Evolutionary conservation across 2,329 filamentous ascomycete species (phyloP).

Genomic region (Claviceps digitariae): DNA sequence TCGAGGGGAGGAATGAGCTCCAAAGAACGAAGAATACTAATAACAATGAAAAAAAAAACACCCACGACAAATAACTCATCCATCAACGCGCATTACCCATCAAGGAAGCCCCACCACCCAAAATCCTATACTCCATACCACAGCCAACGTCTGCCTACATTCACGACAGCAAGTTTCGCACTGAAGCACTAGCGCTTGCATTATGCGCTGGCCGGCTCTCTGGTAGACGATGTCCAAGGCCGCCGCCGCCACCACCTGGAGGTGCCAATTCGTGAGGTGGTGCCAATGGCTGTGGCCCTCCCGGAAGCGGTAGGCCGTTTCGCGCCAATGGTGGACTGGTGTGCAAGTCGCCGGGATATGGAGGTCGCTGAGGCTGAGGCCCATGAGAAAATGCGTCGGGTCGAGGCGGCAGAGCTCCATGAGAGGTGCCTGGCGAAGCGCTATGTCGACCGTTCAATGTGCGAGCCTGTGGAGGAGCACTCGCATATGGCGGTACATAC

Average conservation of each 20-base stretch:
- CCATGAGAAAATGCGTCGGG: constrained; percentile 26
- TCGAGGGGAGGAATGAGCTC: no score
- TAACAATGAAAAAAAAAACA: not conserved
- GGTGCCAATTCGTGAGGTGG: constrained; percentile 15
- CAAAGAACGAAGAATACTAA: not conserved
- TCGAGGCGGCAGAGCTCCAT: constrained; percentile 20
- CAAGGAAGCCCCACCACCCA: not conserved
- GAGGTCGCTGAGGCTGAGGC: constrained; percentile 26
- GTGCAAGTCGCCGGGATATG: constrained; percentile 28
- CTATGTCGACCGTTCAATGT: constrained; percentile 13
- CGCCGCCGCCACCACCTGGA: constrained; percentile 10
- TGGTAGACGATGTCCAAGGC: constrained; percentile 18
- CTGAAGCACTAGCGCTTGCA: constrained; percentile 64
- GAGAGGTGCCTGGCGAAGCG: constrained; percentile 19
- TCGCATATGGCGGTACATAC: constrained; percentile 25
- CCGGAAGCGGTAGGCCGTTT: constrained; percentile 20
- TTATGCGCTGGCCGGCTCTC: constrained; percentile 41
- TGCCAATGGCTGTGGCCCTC: constrained; percentile 8
- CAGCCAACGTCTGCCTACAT: not conserved
- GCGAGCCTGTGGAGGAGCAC: constrained; percentile 12
- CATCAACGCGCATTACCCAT: no score
- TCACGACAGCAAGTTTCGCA: constrained; percentile 59
- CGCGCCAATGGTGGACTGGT: constrained; percentile 32
- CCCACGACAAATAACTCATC: not conserved
- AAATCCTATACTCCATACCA: not conserved